Base-by-base conservation (phyloP, 2,329 filamentous ascomycete genomes). In the Sordariomycetes sp. region DNA sequence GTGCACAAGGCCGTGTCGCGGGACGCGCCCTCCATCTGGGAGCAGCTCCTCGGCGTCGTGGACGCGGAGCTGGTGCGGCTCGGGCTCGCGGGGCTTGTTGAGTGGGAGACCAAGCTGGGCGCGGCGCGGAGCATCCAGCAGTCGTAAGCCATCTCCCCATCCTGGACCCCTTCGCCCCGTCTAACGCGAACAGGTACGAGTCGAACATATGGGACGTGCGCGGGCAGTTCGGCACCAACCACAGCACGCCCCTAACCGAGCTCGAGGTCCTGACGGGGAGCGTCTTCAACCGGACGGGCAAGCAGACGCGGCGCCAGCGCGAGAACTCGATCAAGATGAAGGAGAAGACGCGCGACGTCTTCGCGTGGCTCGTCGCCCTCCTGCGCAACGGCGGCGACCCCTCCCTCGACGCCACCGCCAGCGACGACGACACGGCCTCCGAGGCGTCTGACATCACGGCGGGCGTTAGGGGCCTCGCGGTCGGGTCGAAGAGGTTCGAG, bases 181-280 rank as follows among this genome's bases (percentile, higher is more conserved):
- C 32, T 48, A 14, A 48, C 52, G 34, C 35, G 43, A 22, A 24
- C 48, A 61, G 60, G 14, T 61, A 61, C 51, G 55, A 58, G 37
- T 48, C 55, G 14, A 28, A 48, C 8, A 65, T 75, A 14, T 37
- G 61, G 2, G 53, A 61, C 0, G 62, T 70, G 40, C 71, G 70
- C 40, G 43, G 62, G 0, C 55, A 64, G 1, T 60, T 74, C 11
- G 70, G 67, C 1, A 58, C 60, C 6, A 76, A 79, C 51, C 72
- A 78, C 0, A 70, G 71, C 7, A 66, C 66, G 20, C 68, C 69
- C 0, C 68, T 83, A 8, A 73, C 68, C 0, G 80, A 83, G 63
- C 67, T 79, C 0, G 80, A 83, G 60, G 77, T 79, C 0, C 81
- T 82, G 57, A 79, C 79, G 25, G 80, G 80, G 10, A 75, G 72